Conservation (phyloP, 495 filamentous ascomycete species). For the Melanomma pulvis-pyrius region DNA sequence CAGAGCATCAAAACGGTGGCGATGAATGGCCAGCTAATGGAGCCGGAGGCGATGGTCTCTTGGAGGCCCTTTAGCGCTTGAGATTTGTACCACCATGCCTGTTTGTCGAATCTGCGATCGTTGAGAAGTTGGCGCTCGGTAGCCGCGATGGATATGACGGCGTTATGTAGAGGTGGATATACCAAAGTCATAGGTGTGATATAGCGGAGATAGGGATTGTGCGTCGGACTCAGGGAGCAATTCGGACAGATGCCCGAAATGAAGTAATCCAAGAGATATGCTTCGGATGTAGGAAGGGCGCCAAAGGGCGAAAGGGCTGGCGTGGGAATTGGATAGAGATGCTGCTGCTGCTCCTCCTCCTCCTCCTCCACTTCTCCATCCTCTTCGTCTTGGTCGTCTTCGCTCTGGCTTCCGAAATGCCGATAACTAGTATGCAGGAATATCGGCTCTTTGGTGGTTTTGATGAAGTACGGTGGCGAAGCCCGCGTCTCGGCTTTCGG, state of each 20-base stretch:
- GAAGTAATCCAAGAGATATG: background rate
- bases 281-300: background rate
- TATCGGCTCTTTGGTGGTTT: background rate
- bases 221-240: background rate
- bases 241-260: background rate
- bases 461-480: background rate
- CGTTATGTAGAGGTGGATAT: background rate
- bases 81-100: background rate
- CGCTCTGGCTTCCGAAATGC: background rate
- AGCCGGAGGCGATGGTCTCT: background rate
- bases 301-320: background rate
- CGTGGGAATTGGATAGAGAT: background rate
- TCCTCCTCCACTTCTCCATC: background rate
- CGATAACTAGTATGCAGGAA: background rate
- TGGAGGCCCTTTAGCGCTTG: background rate
- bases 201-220: background rate
- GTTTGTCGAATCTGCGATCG: background rate
- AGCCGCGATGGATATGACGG: background rate
- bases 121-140: background rate
- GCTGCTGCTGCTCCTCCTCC: background rate
- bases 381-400: background rate
- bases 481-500: background rate
- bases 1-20: background rate
- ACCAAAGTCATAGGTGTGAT: background rate
- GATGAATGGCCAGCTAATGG: background rate